Conservation (phyloP, 768 basidiomycete species). For the Psilocybe cubensis region DNA sequence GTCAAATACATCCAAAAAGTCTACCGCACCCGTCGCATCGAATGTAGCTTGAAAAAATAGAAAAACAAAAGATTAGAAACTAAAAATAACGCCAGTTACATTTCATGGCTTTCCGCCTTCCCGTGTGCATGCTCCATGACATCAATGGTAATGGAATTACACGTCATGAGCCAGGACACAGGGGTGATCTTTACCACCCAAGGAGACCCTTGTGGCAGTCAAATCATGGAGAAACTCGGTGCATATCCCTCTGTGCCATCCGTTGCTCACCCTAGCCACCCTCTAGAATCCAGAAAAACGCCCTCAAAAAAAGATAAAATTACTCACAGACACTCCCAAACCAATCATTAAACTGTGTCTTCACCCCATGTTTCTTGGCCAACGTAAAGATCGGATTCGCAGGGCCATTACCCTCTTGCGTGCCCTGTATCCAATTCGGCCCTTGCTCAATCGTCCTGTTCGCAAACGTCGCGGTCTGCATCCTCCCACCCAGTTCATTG, state of each 20-base stretch:
- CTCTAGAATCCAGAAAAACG: neutral
- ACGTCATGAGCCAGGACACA: too few relatives aligned
- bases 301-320: neutral
- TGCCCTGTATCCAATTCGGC: conserved; percentile 64
- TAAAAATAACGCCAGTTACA: neutral
- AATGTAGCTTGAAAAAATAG: conserved; percentile 46
- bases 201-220: too few relatives aligned
- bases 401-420: conserved; percentile 47
- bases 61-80: neutral
- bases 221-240: too few relatives aligned
- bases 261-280: too few relatives aligned
- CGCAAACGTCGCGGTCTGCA: conserved; percentile 52
- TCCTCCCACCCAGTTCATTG: conserved; percentile 62
- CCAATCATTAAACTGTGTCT: conserved; percentile 47
- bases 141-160: neutral
- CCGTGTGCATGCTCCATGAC: neutral
- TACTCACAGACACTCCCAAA: conserved; percentile 48
- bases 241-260: too few relatives aligned
- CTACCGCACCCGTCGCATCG: conserved; percentile 50
- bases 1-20: conserved; percentile 51
- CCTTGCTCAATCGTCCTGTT: conserved; percentile 57
- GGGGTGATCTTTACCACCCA: too few relatives aligned
- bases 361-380: conserved; percentile 56
- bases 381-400: conserved; percentile 65
- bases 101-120: neutral